Conservation (phyloP, 1,284 basidiomycete species). For the Tilletiaria anomala region DNA sequence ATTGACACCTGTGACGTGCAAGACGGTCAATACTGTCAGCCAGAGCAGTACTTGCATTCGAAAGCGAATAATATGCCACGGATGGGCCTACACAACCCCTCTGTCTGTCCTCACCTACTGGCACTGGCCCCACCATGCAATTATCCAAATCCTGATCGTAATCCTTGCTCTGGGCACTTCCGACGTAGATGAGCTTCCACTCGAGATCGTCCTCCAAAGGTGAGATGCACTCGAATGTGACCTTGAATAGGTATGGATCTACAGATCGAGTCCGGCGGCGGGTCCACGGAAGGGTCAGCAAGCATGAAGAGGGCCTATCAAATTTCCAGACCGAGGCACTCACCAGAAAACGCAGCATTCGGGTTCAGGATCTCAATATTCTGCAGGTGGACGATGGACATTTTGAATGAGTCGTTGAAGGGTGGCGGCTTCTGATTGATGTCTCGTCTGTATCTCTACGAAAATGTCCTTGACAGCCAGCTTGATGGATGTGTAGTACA, state of each 20-base stretch:
- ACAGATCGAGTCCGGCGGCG: slow-evolving; percentile 29
- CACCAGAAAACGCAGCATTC: not conserved
- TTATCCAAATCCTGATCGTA: slow-evolving; percentile 85
- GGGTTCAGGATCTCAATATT: not conserved
- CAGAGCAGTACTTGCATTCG: not conserved
- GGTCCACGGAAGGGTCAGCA: slow-evolving; percentile 25
- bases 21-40: slow-evolving; percentile 5
- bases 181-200: slow-evolving; percentile 94
- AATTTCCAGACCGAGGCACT: not conserved
- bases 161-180: slow-evolving; percentile 76
- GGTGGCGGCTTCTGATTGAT: too few relatives aligned
- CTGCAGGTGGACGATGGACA: slow-evolving; percentile 38
- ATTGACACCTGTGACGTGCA: too few relatives aligned
- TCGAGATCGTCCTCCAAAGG: slow-evolving; percentile 85
- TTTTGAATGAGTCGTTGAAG: slow-evolving; percentile 6
- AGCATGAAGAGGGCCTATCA: not conserved
- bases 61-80: not conserved
- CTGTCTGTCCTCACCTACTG: too few relatives aligned
- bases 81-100: slow-evolving; percentile 1
- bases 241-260: slow-evolving; percentile 81
- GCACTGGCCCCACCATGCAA: slow-evolving; percentile 71
- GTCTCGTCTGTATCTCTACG: too few relatives aligned
- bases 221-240: slow-evolving; percentile 95
- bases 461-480: too few relatives aligned
- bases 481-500: too few relatives aligned